phyloP scores from a whole-genome alignment of 352 stramenopile genomes.

The Globisporangium iwayamae region DNA sequence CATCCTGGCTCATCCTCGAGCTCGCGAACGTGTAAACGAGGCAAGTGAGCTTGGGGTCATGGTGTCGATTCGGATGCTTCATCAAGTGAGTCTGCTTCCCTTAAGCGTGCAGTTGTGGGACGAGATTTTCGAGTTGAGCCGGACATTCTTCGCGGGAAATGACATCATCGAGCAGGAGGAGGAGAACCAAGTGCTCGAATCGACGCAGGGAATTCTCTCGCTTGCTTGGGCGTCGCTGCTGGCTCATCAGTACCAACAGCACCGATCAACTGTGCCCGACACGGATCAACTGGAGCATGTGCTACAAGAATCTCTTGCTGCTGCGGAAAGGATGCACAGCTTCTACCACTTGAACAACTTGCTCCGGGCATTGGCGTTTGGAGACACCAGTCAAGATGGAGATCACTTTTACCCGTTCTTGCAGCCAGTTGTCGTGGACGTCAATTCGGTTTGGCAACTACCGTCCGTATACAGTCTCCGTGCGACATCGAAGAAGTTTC shows the following conservation, averaged over 20 bases:
- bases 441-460: slow-evolving; percentile 30
- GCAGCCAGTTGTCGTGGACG: slow-evolving; percentile 21
- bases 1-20: slow-evolving; percentile 14
- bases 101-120: slow-evolving; percentile 20
- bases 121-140: slow-evolving; percentile 16
- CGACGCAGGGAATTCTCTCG: slow-evolving; percentile 34
- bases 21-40: slow-evolving; percentile 18
- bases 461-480: slow-evolving; percentile 20
- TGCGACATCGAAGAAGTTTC: slow-evolving; percentile 10
- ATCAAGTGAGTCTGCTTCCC: slow-evolving; percentile 18
- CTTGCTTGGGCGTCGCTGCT: slow-evolving; percentile 52
- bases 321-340: slow-evolving; percentile 37
- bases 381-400: slow-evolving; percentile 20
- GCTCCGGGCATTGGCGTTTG: slow-evolving; percentile 40
- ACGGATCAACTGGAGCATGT: slow-evolving; percentile 23
- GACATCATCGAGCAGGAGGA: slow-evolving; percentile 8
- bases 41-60: slow-evolving; percentile 35
- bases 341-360: slow-evolving; percentile 58
- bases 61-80: slow-evolving; percentile 31
- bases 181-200: slow-evolving; percentile 22
- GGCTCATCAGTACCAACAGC: slow-evolving; percentile 33
- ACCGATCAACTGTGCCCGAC: slow-evolving; percentile 8
- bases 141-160: slow-evolving; percentile 32
- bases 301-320: slow-evolving; percentile 38
- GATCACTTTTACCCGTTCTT: slow-evolving; percentile 25